Conservation (phyloP, 345 rosid species). For the Kernera saxatilis region DNA sequence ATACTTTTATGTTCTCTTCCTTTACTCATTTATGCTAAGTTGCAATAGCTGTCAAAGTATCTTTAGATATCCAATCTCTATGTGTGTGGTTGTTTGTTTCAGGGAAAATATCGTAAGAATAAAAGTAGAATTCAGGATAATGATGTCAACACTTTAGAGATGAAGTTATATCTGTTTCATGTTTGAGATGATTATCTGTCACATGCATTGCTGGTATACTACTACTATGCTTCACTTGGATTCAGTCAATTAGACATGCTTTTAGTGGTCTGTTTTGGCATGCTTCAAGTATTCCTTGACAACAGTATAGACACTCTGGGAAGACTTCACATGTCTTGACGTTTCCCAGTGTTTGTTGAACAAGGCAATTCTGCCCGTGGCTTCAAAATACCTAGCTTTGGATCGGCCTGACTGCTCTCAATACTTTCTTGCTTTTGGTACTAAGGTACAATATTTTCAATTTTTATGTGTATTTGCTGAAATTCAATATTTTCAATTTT, state of each 20-base stretch:
- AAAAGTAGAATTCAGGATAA: neutral
- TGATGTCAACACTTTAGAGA: neutral
- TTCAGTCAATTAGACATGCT: neutral
- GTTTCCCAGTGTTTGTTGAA: conserved; percentile 72
- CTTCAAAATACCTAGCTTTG: conserved; percentile 49
- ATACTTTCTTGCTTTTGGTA: conserved; percentile 50
- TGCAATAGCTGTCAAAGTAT: neutral
- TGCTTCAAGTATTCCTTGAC: conserved; percentile 43
- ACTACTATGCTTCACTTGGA: neutral
- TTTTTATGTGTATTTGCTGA: neutral
- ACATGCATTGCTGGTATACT: neutral
- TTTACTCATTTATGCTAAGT: neutral
- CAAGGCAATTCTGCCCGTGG: conserved; percentile 55
- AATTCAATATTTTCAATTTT: neutral
- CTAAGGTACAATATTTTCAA: conserved; percentile 43
- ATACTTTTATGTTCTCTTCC: neutral
- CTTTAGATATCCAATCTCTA: neutral
- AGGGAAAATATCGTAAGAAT: neutral
- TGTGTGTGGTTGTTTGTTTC: neutral
- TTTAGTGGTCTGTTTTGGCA: neutral
- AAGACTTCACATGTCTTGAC: conserved; percentile 89
- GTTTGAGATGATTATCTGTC: neutral
- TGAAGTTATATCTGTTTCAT: neutral
- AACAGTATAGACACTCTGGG: conserved; percentile 57
- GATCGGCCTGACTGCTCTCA: conserved; percentile 37